phyloP scores from a whole-genome alignment of 192 early-diverging fungal species.

The Rhizophagus prolifer region DNA sequence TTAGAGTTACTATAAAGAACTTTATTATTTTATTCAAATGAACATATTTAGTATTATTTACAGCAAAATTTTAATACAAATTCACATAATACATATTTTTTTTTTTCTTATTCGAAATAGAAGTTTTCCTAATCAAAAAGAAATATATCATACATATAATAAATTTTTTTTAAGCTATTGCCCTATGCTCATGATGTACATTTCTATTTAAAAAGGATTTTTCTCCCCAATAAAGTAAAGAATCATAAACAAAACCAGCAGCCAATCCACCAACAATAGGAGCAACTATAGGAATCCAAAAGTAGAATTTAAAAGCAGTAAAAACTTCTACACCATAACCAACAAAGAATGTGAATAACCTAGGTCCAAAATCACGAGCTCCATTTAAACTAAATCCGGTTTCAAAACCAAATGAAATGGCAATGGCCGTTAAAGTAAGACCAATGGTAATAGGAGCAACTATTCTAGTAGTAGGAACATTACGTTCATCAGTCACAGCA shows the following conservation, averaged over 20 bases:
- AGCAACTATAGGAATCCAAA: slow-evolving; percentile 68
- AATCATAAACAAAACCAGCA: slow-evolving; percentile 59
- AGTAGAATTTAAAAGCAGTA: slow-evolving; percentile 66
- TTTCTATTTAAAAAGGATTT: slow-evolving; percentile 12
- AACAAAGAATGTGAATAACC: slow-evolving; percentile 65
- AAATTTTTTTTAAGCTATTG: background rate
- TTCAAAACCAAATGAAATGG: slow-evolving; percentile 62
- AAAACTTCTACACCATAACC: slow-evolving; percentile 70
- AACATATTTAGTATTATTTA: no score
- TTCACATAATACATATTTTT: no score
- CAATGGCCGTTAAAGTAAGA: slow-evolving; percentile 60
- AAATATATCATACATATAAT: no score
- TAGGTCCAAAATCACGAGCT: slow-evolving; percentile 79
- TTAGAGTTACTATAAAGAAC: no score
- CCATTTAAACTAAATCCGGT: slow-evolving; percentile 75
- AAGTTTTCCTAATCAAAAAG: background rate
- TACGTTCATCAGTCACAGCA: slow-evolving; percentile 57
- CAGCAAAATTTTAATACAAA: background rate
- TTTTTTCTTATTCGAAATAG: background rate
- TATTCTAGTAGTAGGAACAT: slow-evolving; percentile 55
- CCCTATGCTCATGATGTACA: background rate
- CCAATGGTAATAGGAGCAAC: slow-evolving; percentile 57
- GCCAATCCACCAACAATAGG: slow-evolving; percentile 64
- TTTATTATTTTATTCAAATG: no score
- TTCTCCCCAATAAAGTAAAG: slow-evolving; percentile 48